Conservation (phyloP, 1,284 basidiomycete species). For the Hymenochaete sp. region DNA sequence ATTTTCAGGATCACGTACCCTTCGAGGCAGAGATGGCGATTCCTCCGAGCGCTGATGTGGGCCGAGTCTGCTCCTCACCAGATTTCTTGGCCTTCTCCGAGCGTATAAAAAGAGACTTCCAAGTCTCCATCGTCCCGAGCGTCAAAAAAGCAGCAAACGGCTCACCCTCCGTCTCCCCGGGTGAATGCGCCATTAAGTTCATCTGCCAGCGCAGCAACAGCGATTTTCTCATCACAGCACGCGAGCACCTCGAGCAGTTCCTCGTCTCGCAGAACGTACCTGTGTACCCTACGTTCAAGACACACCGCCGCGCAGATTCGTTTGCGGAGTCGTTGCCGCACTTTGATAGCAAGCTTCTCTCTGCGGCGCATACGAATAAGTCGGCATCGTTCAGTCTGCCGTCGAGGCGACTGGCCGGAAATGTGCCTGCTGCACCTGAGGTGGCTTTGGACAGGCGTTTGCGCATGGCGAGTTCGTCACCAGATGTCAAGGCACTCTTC, state of each 20-base stretch:
- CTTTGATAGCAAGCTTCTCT: conserved; percentile 91
- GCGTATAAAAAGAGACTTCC: conserved; percentile 87
- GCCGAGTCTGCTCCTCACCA: conserved; percentile 60
- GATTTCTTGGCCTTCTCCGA: conserved; percentile 83
- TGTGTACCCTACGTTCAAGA: conserved; percentile 62
- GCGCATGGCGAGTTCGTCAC: conserved; percentile 79
- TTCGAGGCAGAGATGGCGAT: conserved; percentile 95
- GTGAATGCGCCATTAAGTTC: conserved; percentile 92
- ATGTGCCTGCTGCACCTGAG: conserved; percentile 13
- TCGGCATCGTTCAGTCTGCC: conserved; percentile 17
- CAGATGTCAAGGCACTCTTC: conserved; percentile 93
- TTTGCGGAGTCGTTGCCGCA: conserved; percentile 95
- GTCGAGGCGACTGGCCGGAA: conserved; percentile 11
- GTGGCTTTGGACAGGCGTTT: conserved; percentile 59
- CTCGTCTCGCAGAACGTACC: conserved; percentile 77
- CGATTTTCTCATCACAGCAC: conserved; percentile 82
- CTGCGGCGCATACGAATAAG: conserved; percentile 50
- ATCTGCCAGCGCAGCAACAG: conserved; percentile 90
- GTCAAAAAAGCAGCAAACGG: conserved; percentile 42
- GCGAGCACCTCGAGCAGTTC: conserved; percentile 92
- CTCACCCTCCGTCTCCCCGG: conserved; percentile 30
- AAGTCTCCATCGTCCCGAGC: conserved; percentile 80
- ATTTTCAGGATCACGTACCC: conserved; percentile 81
- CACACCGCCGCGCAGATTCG: conserved; percentile 80
- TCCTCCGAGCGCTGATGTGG: conserved; percentile 75